These are phyloP conservation scores for Hibiscus mutabilis DNA, from an alignment of 345 rosid genomes.

Conservation along the genomic window DNA sequence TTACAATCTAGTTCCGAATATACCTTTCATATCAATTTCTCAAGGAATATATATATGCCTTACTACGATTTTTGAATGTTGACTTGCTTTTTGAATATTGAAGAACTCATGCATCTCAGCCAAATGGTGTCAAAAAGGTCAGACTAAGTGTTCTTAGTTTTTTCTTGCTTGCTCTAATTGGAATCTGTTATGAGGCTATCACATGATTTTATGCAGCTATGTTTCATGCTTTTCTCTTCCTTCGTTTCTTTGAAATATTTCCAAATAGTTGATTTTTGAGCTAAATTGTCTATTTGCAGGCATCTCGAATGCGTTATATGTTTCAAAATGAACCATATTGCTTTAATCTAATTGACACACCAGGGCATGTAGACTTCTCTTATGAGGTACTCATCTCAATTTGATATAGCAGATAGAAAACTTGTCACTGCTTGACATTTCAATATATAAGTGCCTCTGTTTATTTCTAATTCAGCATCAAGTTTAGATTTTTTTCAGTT, in stretches of 20 bases:
- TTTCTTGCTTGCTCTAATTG: background rate
- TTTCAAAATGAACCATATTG: conserved; percentile 59
- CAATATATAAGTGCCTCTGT: background rate
- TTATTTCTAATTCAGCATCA: conserved; percentile 4
- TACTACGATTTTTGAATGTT: too few relatives aligned
- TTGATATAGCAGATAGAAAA: background rate
- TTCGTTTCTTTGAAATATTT: background rate
- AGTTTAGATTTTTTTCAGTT: background rate
- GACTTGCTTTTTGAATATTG: too few relatives aligned
- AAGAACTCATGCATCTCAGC: too few relatives aligned
- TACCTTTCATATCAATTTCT: too few relatives aligned
- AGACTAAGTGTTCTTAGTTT: background rate
- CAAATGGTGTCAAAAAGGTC: too few relatives aligned
- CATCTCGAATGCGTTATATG: conserved; percentile 94
- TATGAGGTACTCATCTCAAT: conserved; percentile 57
- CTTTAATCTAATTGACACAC: conserved; percentile 90
- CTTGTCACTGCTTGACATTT: background rate
- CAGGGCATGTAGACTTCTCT: conserved; percentile 96
- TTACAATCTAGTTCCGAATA: too few relatives aligned
- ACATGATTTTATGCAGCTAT: background rate
- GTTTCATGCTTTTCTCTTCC: background rate
- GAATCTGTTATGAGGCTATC: background rate
- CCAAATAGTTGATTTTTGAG: background rate
- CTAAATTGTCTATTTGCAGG: conserved; percentile 33
- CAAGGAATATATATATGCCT: too few relatives aligned